Evolutionary conservation across 805 yeast genomes (phyloP).

Genomic region (Saccharomycopsis vini): DNA sequence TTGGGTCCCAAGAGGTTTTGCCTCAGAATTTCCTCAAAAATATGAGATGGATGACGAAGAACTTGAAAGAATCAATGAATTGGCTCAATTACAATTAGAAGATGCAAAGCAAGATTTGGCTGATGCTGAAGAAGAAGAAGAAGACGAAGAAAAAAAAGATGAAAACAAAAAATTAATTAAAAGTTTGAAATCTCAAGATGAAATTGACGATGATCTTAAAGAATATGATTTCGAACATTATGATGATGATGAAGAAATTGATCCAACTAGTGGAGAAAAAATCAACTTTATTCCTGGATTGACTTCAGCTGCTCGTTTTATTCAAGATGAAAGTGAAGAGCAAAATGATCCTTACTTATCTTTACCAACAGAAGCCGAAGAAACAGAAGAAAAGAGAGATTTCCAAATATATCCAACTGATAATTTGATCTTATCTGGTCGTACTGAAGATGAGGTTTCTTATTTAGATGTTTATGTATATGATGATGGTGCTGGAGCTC

Average conservation of each 20-base stretch:
- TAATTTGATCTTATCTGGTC: conserved; percentile 78
- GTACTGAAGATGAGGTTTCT: conserved; percentile 94
- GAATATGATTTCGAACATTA: conserved; percentile 83
- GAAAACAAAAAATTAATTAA: conserved; percentile 17
- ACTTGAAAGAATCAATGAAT: conserved; percentile 76
- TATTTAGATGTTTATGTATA: conserved; percentile 88
- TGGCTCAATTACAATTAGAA: conserved; percentile 74
- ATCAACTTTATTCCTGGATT: conserved; percentile 68
- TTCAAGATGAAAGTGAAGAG: conserved; percentile 30
- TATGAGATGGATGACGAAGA: conserved; percentile 87
- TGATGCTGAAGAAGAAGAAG: conserved; percentile 25
- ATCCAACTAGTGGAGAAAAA: conserved; percentile 44
- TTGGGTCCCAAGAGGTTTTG: conserved; percentile 96
- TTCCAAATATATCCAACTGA: conserved; percentile 83
- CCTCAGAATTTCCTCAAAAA: conserved; percentile 84
- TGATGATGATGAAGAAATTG: conserved; percentile 51
- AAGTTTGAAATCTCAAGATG: conserved; percentile 42
- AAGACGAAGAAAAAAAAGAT: conserved; percentile 17
- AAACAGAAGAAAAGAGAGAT: conserved; percentile 72
- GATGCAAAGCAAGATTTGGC: conserved; percentile 47
- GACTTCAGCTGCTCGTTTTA: conserved; percentile 49
- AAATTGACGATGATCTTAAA: conserved; percentile 74
- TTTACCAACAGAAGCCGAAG: conserved; percentile 43
- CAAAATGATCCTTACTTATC: conserved; percentile 57
- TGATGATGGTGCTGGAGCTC: conserved; percentile 88